Conservation (phyloP, 352 stramenopile genomes). For the Globisporangium carolinianum region DNA sequence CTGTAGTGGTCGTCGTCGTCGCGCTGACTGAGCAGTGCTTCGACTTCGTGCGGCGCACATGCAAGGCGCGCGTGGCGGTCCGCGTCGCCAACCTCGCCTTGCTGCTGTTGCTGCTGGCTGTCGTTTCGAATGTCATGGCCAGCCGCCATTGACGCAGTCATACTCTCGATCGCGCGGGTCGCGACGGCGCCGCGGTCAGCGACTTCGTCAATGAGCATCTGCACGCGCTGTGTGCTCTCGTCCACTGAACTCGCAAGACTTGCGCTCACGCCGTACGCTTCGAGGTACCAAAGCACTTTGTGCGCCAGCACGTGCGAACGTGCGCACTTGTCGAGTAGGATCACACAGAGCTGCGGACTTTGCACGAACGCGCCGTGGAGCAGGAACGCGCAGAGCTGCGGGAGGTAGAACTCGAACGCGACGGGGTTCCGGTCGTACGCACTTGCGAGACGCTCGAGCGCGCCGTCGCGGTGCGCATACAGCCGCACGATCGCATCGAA, state of each 20-base stretch:
- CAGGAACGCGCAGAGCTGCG: constrained; percentile 80
- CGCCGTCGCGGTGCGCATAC: constrained; percentile 70
- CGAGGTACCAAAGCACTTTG: constrained; percentile 80
- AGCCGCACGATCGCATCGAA: constrained; percentile 82
- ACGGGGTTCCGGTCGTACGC: constrained; percentile 49
- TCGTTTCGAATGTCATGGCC: neutral
- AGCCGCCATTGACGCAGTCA: neutral
- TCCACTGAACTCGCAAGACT: constrained; percentile 53
- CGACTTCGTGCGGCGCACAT: constrained; percentile 33
- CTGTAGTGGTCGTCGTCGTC: constrained; percentile 61
- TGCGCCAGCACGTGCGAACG: constrained; percentile 82
- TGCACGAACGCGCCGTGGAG: constrained; percentile 58
- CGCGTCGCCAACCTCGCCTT: constrained; percentile 1
- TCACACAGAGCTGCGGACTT: constrained; percentile 54
- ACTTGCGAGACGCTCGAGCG: constrained; percentile 39
- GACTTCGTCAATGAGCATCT: constrained; percentile 80
- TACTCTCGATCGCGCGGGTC: constrained; percentile 34
- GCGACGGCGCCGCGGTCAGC: constrained; percentile 41
- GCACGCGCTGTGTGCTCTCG: constrained; percentile 46
- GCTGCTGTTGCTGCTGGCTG: constrained; percentile 15
- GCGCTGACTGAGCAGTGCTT: constrained; percentile 34
- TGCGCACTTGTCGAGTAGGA: constrained; percentile 76
- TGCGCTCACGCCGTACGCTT: constrained; percentile 59
- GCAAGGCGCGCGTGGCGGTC: constrained; percentile 15
- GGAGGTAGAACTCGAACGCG: constrained; percentile 82